Conservation (phyloP, 1,284 basidiomycete genomes). For the Fomitopsis betulina region DNA sequence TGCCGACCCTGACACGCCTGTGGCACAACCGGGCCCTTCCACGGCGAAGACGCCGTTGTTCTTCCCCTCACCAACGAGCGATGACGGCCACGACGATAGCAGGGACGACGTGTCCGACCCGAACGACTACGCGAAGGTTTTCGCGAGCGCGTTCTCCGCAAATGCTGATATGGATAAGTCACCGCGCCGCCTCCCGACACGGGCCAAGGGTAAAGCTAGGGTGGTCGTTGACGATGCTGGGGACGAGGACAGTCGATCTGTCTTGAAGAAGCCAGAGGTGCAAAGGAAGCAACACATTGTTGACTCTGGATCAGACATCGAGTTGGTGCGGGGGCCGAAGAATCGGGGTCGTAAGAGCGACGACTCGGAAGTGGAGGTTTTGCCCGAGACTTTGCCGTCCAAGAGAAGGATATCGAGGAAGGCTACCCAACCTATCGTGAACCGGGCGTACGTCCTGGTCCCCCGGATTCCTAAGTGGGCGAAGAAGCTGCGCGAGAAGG, state of each 20-base stretch:
- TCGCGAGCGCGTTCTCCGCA: background rate
- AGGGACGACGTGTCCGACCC: background rate
- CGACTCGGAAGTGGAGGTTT: background rate
- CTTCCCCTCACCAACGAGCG: constrained; percentile 19
- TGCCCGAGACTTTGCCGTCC: background rate
- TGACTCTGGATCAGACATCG: background rate
- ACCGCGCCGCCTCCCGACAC: background rate
- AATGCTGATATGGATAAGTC: background rate
- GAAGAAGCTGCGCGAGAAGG: constrained; percentile 9
- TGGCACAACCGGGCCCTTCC: background rate
- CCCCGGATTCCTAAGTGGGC: constrained; percentile 25
- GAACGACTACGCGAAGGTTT: background rate
- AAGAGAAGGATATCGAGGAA: background rate
- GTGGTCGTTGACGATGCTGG: background rate
- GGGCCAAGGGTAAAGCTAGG: background rate
- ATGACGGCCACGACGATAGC: background rate
- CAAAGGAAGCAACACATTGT: background rate
- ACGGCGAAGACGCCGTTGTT: constrained; percentile 15
- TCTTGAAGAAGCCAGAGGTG: background rate
- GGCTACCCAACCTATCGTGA: background rate
- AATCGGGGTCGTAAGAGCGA: background rate
- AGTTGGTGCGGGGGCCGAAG: background rate
- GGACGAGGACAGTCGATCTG: background rate
- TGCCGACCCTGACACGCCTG: background rate
- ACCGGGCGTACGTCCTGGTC: constrained; percentile 7